These are phyloP conservation scores for Neckera pumila DNA, from an alignment of 225 moss, liverwort and hornwort genomes.

Conservation along the genomic window DNA sequence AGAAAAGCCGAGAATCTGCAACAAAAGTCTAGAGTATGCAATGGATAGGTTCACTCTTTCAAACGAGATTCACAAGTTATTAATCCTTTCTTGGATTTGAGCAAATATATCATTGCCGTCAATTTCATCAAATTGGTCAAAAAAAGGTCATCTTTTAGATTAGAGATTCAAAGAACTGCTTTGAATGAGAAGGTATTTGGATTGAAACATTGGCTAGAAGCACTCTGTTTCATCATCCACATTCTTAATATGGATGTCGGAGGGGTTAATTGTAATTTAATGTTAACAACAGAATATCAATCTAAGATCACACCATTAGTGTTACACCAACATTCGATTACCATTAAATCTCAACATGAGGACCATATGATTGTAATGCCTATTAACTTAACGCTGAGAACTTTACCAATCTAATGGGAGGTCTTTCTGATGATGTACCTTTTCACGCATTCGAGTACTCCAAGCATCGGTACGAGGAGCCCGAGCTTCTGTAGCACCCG, in stretches of 20 bases:
- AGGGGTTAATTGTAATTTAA: too few relatives aligned
- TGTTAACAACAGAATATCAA: background rate
- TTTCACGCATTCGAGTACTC: conserved; percentile 97
- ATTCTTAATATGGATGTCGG: background rate
- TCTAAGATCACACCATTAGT: background rate
- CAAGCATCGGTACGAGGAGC: conserved; percentile 86
- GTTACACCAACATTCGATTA: background rate
- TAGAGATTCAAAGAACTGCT: background rate
- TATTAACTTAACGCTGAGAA: background rate
- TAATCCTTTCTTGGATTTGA: background rate
- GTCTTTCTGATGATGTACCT: conserved; percentile 17
- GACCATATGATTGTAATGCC: background rate
- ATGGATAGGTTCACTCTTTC: background rate
- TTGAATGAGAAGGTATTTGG: background rate
- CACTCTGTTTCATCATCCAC: background rate
- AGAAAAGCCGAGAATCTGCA: background rate
- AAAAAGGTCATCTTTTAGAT: too few relatives aligned
- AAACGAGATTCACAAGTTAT: background rate
- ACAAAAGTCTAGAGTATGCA: background rate
- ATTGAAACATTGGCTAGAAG: background rate
- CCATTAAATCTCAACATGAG: background rate
- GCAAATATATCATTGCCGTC: background rate
- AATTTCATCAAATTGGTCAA: background rate
- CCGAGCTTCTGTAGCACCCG: conserved; percentile 46
- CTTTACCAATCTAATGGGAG: background rate